Conservation (phyloP, 805 yeast genomes). For the Teunomyces lycoperdinae region DNA sequence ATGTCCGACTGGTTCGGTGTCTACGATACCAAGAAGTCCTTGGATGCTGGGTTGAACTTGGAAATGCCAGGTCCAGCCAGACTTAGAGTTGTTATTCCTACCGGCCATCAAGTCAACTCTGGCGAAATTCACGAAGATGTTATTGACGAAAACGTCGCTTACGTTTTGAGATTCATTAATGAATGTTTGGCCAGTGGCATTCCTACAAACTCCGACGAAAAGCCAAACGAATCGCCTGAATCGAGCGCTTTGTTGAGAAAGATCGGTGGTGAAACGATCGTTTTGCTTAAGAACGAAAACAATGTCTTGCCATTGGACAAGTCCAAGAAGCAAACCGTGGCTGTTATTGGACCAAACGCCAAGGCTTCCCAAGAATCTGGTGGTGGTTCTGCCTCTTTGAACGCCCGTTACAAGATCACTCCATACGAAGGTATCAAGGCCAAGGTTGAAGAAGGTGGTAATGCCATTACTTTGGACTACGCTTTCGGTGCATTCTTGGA, state of each 20-base stretch:
- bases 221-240: slow-evolving; percentile 40
- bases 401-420: slow-evolving; percentile 46
- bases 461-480: slow-evolving; percentile 21
- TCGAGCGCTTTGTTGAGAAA: slow-evolving; percentile 10
- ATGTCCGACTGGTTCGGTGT: slow-evolving; percentile 69
- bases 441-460: slow-evolving; percentile 24
- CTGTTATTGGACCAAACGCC: slow-evolving; percentile 62
- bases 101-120: slow-evolving; percentile 41
- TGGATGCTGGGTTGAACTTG: slow-evolving; percentile 57
- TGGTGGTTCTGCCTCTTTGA: slow-evolving; percentile 60
- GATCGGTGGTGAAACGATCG: slow-evolving; percentile 48
- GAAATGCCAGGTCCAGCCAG: slow-evolving; percentile 67
- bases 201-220: slow-evolving; percentile 33
- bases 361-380: slow-evolving; percentile 50
- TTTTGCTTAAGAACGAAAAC: slow-evolving; percentile 53
- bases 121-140: slow-evolving; percentile 39
- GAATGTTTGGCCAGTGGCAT: slow-evolving; percentile 41
- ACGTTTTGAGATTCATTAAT: slow-evolving; percentile 47
- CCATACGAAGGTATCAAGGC: slow-evolving; percentile 46
- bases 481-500: slow-evolving; percentile 35
- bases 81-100: slow-evolving; percentile 39
- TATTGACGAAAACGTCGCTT: slow-evolving; percentile 48
- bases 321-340: slow-evolving; percentile 29
- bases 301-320: slow-evolving; percentile 44
- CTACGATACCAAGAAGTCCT: slow-evolving; percentile 44